Evolutionary conservation across 345 rosid genomes (phyloP), one percentile per base, ranked within the genome.

Genomic region (Hibiscus mutabilis): DNA sequence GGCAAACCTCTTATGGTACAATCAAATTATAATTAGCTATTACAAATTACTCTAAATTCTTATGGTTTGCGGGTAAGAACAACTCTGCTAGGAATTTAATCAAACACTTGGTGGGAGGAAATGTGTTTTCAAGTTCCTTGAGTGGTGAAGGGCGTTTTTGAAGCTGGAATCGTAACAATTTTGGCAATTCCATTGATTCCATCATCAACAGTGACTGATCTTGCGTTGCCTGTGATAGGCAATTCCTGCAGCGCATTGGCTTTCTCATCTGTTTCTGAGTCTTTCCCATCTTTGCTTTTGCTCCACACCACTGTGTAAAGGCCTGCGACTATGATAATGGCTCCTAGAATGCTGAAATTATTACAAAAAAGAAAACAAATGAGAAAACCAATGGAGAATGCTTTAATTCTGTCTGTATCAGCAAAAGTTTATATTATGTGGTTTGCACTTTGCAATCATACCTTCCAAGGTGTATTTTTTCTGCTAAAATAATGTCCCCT

Each of bases 301-400:
- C 97, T 97, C 99, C 99, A 92, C 76, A 88, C 92, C 1, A 95
- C 97, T 0, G 81, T 71, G 79, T 92, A 92, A 7, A 92, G 84
- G 5, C 97, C 99, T 3, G 82, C 13, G 3, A 92, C 99, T 61
- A 95, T 89, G 74, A 90, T 13, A 47, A 85, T 60, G 4, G 99
- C 93, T 49, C 97, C 99, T 4, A 90, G 79, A 74, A 95, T 73
- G 81, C 97, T 94, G 84, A 18, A 60, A 58, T 19, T 8, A 19
- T 19, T 10, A 14, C 31, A 35, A 13, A 12, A 44, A 15, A 4
- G 29, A 21, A n/a, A 21, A 64, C 7, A 6, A 24, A 8, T 25
- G 33, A 47, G 69, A 44, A 65, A 40, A 21, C 52, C 68, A 40
- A 42, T 21, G 52, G 35, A 44, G 19, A 49, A 37, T 37, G 42